phyloP scores from a whole-genome alignment of 2,329 filamentous ascomycete genomes.

The Fusarium hainanense region DNA sequence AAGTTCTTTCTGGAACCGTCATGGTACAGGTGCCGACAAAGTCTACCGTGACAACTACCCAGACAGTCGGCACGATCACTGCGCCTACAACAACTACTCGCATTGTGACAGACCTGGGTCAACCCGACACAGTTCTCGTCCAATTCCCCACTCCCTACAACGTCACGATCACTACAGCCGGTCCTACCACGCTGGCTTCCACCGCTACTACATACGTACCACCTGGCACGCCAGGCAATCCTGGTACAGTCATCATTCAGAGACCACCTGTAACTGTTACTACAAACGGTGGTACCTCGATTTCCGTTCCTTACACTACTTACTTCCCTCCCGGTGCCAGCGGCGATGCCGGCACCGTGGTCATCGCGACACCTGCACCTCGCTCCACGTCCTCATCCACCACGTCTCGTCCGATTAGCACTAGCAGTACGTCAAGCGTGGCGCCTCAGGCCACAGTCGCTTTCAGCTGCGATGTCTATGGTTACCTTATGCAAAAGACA shows the following conservation, averaged over 20 bases:
- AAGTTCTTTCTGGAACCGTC: slow-evolving; percentile 10
- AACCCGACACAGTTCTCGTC: slow-evolving; percentile 5
- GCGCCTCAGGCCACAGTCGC: neutral
- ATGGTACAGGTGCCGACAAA: slow-evolving; percentile 14
- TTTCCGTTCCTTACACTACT: slow-evolving; percentile 23
- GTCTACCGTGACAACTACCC: slow-evolving; percentile 11
- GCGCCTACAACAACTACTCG: neutral
- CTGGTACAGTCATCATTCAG: slow-evolving; percentile 4
- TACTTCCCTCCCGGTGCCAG: slow-evolving; percentile 8
- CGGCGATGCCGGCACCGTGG: slow-evolving; percentile 24
- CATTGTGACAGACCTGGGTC: neutral
- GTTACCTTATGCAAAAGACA: slow-evolving; percentile 36
- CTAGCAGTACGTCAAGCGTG: neutral
- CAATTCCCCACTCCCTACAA: neutral
- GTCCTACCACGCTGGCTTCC: neutral
- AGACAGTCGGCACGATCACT: slow-evolving; percentile 1
- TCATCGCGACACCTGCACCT: slow-evolving; percentile 27
- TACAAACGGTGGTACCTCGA: slow-evolving; percentile 15
- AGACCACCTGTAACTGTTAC: slow-evolving; percentile 7
- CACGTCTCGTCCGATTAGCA: neutral
- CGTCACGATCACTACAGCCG: slow-evolving; percentile 1
- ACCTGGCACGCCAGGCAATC: neutral
- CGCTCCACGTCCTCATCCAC: neutral
- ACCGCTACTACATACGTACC: neutral
- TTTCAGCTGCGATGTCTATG: slow-evolving; percentile 35